These are phyloP conservation scores for Hirsutella minnesotensis DNA, from an alignment of 2,329 filamentous ascomycete genomes.

Conservation along the genomic window DNA sequence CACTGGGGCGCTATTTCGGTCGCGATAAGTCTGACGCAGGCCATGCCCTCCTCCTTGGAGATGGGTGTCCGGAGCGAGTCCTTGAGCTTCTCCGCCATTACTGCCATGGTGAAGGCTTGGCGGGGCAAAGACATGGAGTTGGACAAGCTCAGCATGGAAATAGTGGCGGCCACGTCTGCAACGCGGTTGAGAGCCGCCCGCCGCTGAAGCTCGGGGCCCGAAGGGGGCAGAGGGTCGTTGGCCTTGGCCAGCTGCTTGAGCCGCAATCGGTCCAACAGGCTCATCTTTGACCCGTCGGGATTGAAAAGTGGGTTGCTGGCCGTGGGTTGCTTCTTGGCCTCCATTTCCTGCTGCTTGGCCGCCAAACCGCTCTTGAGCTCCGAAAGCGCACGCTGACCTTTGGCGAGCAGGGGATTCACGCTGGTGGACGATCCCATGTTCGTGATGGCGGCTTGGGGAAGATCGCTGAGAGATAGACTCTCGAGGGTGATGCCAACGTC, in stretches of 20 bases:
- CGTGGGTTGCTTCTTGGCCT: constrained; percentile 21
- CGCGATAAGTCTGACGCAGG: constrained; percentile 39
- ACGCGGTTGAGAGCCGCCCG: constrained; percentile 55
- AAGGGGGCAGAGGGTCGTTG: constrained; percentile 44
- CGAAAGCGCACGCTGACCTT: constrained; percentile 57
- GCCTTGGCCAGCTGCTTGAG: constrained; percentile 52
- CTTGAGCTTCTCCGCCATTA: constrained; percentile 50
- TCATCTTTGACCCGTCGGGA: constrained; percentile 41
- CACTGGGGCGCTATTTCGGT: constrained; percentile 44
- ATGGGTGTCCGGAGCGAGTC: constrained; percentile 52
- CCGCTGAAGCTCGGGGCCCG: constrained; percentile 45
- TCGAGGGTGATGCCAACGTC: constrained; percentile 37
- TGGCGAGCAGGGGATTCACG: constrained; percentile 45
- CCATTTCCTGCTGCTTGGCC: constrained; percentile 35
- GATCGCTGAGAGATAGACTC: constrained; percentile 37
- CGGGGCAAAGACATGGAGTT: constrained; percentile 36
- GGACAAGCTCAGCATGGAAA: constrained; percentile 53
- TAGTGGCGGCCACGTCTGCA: constrained; percentile 54
- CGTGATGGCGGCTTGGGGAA: constrained; percentile 23
- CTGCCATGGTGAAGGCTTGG: constrained; percentile 53
- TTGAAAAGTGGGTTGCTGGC: constrained; percentile 15
- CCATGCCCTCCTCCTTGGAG: constrained; percentile 37
- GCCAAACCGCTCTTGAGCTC: constrained; percentile 54
- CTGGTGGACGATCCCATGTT: constrained; percentile 22
- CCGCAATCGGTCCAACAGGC: constrained; percentile 64